Evolutionary conservation across 176 grass and related monocot genomes (phyloP).

Genomic region (Ensete glaucum): DNA sequence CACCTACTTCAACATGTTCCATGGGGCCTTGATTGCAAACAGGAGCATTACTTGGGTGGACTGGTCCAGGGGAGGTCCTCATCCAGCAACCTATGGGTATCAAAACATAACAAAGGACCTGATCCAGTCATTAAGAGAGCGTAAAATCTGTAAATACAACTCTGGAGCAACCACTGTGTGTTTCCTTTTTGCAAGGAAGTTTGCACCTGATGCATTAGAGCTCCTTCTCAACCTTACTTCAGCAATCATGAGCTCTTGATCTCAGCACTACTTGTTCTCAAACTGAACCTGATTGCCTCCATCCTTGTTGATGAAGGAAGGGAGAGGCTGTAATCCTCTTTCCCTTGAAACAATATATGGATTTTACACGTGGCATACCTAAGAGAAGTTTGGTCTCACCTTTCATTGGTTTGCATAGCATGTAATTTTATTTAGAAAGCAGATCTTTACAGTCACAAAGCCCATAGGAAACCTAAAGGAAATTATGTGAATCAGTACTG

Average conservation of each 20-base stretch:
- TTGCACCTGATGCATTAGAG: slow-evolving; percentile 4
- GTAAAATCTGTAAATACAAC: not conserved
- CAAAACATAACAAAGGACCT: not conserved
- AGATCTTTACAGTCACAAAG: no score
- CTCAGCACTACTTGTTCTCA: not conserved
- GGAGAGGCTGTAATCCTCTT: no score
- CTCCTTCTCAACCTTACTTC: slow-evolving; percentile 3
- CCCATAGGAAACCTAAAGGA: no score
- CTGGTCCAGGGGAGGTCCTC: not conserved
- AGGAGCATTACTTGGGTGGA: not conserved
- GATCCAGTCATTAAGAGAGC: not conserved
- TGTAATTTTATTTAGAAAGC: no score
- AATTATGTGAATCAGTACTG: no score
- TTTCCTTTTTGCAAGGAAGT: slow-evolving; percentile 6
- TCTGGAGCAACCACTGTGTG: not conserved
- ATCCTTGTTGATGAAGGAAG: no score
- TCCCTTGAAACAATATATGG: no score
- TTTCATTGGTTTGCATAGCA: no score
- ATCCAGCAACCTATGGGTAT: not conserved
- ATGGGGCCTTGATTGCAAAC: not conserved
- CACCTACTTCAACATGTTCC: slow-evolving; percentile 6
- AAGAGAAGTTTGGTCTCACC: no score
- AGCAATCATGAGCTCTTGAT: not conserved
- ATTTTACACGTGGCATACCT: no score
- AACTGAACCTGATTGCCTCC: no score